Conservation (phyloP, 2,329 filamentous ascomycete genomes). For the Fusarium protoensiforme region DNA sequence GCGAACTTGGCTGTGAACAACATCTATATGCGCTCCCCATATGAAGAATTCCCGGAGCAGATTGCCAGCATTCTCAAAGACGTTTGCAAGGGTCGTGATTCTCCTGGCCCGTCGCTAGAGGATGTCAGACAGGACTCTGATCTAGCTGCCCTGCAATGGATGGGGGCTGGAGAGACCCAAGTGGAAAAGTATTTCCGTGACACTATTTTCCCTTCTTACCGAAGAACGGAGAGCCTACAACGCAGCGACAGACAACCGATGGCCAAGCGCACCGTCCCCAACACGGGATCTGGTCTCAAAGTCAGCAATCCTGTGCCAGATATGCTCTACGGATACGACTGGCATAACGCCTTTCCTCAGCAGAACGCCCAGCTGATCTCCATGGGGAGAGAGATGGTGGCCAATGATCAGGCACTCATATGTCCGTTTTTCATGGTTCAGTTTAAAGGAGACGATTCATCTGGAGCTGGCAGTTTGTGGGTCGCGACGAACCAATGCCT, state of each 20-base stretch:
- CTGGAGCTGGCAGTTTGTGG: slow-evolving; percentile 42
- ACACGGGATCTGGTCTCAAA: not conserved
- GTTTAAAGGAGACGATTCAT: slow-evolving; percentile 36
- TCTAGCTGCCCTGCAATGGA: too few species aligned
- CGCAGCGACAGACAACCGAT: not conserved
- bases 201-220: not conserved
- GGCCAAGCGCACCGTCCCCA: not conserved
- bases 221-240: too few species aligned
- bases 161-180: too few species aligned
- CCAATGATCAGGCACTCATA: not conserved
- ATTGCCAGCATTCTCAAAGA: too few species aligned
- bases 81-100: too few species aligned
- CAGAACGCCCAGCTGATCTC: not conserved
- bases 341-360: not conserved
- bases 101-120: not conserved
- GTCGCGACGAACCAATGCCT: slow-evolving; percentile 51
- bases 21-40: not conserved
- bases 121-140: too few species aligned
- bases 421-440: slow-evolving; percentile 29
- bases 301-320: slow-evolving; percentile 17
- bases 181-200: not conserved
- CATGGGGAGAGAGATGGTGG: not conserved
- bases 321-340: slow-evolving; percentile 18
- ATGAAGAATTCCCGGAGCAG: too few species aligned
- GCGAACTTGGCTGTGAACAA: not conserved